Evolutionary conservation across 345 rosid genomes (phyloP).

Genomic region (Hypericum androsaemum): DNA sequence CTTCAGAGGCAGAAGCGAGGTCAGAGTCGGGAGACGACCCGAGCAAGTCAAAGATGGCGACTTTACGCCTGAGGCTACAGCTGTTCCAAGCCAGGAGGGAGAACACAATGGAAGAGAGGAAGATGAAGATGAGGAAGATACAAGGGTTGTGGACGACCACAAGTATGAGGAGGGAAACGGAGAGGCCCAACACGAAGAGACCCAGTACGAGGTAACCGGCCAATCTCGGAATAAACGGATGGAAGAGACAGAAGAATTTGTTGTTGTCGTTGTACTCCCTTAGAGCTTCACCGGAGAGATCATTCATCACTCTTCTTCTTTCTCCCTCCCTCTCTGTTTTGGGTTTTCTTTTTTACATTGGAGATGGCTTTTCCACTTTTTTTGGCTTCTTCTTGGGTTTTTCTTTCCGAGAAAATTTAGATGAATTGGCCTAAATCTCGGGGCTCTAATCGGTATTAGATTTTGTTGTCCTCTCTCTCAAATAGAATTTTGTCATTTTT

Average conservation of each 20-base stretch:
- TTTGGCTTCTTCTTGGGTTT: too few relatives aligned
- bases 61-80: slow-evolving; percentile 17
- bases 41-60: slow-evolving; percentile 26
- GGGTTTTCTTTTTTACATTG: too few relatives aligned
- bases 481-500: too few relatives aligned
- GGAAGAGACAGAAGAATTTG: neutral
- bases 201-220: slow-evolving; percentile 22
- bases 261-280: slow-evolving; percentile 24
- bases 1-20: slow-evolving; percentile 32
- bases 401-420: too few relatives aligned
- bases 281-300: slow-evolving; percentile 30
- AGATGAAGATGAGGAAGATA: slow-evolving; percentile 28
- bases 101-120: slow-evolving; percentile 21
- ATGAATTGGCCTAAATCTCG: too few relatives aligned
- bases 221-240: slow-evolving; percentile 21
- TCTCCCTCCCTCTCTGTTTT: neutral
- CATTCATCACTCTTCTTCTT: slow-evolving; percentile 34
- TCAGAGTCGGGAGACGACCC: slow-evolving; percentile 43
- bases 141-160: slow-evolving; percentile 33
- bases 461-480: too few relatives aligned
- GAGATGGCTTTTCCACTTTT: too few relatives aligned
- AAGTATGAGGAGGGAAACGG: slow-evolving; percentile 34
- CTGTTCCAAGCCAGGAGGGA: slow-evolving; percentile 38
- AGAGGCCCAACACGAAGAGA: slow-evolving; percentile 29
- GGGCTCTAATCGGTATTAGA: too few relatives aligned